Conservation (phyloP, 257 asterid genomes). For the Solanum peruvianum region DNA sequence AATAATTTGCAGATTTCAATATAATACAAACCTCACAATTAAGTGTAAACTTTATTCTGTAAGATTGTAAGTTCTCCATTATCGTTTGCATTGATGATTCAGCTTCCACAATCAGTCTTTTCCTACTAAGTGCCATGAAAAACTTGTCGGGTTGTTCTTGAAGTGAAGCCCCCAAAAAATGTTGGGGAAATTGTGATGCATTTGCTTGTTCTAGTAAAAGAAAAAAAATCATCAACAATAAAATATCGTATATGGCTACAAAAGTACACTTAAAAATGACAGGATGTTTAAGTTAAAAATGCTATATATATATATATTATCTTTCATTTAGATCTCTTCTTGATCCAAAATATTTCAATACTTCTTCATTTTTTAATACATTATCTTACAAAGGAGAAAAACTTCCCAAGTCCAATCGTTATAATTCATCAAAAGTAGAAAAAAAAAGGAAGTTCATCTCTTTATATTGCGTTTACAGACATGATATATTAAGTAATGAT, state of each 20-base stretch:
- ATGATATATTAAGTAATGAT: no score
- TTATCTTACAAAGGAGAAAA: neutral
- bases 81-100: slow-evolving; percentile 69
- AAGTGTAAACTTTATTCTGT: neutral
- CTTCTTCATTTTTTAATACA: neutral
- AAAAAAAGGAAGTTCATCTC: neutral
- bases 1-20: neutral
- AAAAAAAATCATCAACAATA: neutral
- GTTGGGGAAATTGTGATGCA: slow-evolving; percentile 61
- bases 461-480: no score
- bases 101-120: slow-evolving; percentile 72
- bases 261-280: no score
- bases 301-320: no score
- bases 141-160: slow-evolving; percentile 77
- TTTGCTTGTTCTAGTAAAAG: slow-evolving; percentile 35
- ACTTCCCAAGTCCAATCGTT: neutral
- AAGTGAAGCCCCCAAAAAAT: slow-evolving; percentile 75
- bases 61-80: slow-evolving; percentile 74
- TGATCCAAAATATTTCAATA: neutral
- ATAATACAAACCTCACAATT: neutral
- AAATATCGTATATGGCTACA: no score
- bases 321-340: neutral
- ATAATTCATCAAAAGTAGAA: neutral
- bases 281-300: no score
- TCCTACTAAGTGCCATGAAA: slow-evolving; percentile 66